Base-by-base conservation (phyloP, 1,284 basidiomycete genomes). In the Chalciporus piperatoides region DNA sequence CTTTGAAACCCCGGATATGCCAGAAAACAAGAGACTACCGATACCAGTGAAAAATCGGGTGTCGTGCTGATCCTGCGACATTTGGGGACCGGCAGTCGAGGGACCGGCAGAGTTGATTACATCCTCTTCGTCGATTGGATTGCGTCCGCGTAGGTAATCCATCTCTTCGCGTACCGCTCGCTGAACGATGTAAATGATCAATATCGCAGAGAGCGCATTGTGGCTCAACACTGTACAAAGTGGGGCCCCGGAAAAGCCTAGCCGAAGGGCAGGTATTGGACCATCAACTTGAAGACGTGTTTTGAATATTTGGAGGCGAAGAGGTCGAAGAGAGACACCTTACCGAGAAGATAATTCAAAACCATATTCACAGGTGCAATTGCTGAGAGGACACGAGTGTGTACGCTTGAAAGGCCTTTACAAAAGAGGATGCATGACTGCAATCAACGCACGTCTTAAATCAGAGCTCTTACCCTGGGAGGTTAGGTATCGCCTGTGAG, bases 331-430 rank as follows among this genome's bases (percentile, higher is more conserved):
- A 17, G 17, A 37, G 38, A 28, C 8, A 21, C 30, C 36, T 39
- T 17, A 65, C 61, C 62, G 9, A 65, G 64, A 36, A 66, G 50
- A 51, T 63, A 66, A 38, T 66, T 62, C 32, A 64, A 33, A 41
- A 44, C 2, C 30, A 65, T 7, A 24, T 62, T 65, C 7, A 65
- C n/a, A 40, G 60, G 64, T 4, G 64, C 53, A 33, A 33, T 63
- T 6, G 12, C 46, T 23, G 56, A 66, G 49, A 66, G 61, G 6
- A 64, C 48, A 17, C 52, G 53, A 0, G 52, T 57, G 32, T 61
- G 56, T 25, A 61, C 52, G 8, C 38, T 44, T 2, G 63, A 55
- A 32, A 61, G 61, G 6, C 63, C 62, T 60, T 46, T 2, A 43
- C 2, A 40, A 33, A 33, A 4, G 11, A 37, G 17, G 42, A 15